These are phyloP conservation scores for Eutrema salsugineum DNA, from an alignment of 441 rosid species.

Conservation along the genomic window DNA sequence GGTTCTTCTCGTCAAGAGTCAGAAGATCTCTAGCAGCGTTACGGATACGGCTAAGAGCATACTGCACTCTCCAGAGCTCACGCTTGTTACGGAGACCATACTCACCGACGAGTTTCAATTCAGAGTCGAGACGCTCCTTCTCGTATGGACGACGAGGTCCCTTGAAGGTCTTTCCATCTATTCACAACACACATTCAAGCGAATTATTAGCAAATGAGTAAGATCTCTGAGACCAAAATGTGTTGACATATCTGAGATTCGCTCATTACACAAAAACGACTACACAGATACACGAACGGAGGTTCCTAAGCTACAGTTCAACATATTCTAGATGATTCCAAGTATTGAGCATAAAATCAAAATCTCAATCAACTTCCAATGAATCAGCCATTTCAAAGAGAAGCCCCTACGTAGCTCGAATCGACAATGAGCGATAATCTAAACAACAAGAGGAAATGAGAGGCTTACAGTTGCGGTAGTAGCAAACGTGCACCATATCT, in stretches of 20 bases:
- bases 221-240: background rate
- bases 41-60: slow-evolving; percentile 74
- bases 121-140: slow-evolving; percentile 88
- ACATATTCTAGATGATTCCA: background rate
- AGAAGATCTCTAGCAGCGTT: slow-evolving; percentile 83
- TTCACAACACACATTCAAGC: background rate
- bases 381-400: background rate
- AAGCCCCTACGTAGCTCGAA: background rate
- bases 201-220: background rate
- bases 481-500: slow-evolving; percentile 69
- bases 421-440: background rate
- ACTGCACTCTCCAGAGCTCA: slow-evolving; percentile 94
- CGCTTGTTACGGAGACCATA: slow-evolving; percentile 83
- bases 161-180: slow-evolving; percentile 95
- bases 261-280: background rate
- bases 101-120: slow-evolving; percentile 77
- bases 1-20: slow-evolving; percentile 83
- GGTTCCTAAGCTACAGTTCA: background rate
- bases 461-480: slow-evolving; percentile 69
- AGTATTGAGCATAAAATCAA: background rate
- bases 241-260: too few species aligned
- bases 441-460: background rate
- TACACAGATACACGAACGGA: background rate
- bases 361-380: background rate
- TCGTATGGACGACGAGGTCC: slow-evolving; percentile 91